A percentile compares a stretch with the other conserved stretches of the same genome.
phyloP scores from a whole-genome alignment of 306 rosid species.

The Rosa persica region DNA sequence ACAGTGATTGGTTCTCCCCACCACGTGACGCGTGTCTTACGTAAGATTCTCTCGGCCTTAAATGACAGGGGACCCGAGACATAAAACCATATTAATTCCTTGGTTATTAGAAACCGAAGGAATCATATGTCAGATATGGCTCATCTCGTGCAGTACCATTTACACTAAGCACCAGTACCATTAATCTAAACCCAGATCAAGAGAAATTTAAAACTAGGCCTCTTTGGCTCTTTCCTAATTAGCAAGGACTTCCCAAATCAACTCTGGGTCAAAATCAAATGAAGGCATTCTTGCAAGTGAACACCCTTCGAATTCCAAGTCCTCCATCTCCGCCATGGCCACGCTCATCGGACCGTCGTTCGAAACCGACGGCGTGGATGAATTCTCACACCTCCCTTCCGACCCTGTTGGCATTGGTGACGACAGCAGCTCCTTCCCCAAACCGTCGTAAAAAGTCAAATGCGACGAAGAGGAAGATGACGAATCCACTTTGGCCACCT shows the following conservation, averaged over 20 bases:
- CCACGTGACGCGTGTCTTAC: no score
- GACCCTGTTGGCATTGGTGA: conserved; percentile 29
- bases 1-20: no score
- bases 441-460: conserved; percentile 26
- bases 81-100: neutral
- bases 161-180: conserved; percentile 14
- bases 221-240: conserved; percentile 30
- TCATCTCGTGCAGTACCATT: conserved; percentile 14
- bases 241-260: conserved; percentile 28
- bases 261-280: conserved; percentile 78
- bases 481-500: conserved; percentile 20
- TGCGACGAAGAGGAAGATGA: conserved; percentile 40
- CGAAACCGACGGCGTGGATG: conserved; percentile 49
- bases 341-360: conserved; percentile 31
- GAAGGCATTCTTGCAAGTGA: conserved; percentile 83
- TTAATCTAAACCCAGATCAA: neutral
- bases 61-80: neutral
- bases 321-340: conserved; percentile 33
- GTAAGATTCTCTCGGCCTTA: no score
- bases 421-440: conserved; percentile 41
- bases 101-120: neutral
- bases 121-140: neutral
- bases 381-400: conserved; percentile 61
- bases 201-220: no score
- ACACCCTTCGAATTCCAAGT: conserved; percentile 51